phyloP scores from a whole-genome alignment of 2,329 filamentous ascomycete species.

The Onygenales sp. region DNA sequence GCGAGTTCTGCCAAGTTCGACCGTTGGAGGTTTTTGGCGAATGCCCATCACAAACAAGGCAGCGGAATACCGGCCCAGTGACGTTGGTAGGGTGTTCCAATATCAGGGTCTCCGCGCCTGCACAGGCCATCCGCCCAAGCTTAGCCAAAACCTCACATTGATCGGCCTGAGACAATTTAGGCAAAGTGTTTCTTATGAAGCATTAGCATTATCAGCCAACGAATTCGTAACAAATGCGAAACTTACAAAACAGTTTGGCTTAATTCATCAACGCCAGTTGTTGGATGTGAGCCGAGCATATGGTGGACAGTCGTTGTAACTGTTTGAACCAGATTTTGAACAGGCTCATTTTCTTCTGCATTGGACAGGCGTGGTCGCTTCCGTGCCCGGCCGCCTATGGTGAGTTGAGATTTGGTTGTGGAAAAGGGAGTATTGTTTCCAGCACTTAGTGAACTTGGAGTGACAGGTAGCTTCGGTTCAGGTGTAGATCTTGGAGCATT shows the following conservation, averaged over 20 bases:
- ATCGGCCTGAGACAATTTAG: constrained; percentile 37
- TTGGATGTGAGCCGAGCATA: constrained; percentile 26
- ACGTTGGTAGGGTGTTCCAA: constrained; percentile 19
- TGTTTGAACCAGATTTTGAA: constrained; percentile 17
- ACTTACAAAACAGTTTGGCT: constrained; percentile 42
- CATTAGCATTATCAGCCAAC: constrained; percentile 4
- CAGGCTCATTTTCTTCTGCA: constrained; percentile 26
- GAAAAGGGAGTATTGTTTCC: neutral
- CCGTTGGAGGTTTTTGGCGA: constrained; percentile 9
- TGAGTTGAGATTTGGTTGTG: constrained; percentile 4
- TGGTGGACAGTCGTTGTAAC: constrained; percentile 24
- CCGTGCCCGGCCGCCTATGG: constrained; percentile 16
- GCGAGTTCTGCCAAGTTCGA: constrained; percentile 10
- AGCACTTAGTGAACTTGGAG: neutral
- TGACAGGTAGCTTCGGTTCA: neutral
- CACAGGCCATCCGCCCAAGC: constrained; percentile 51
- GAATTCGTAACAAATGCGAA: neutral
- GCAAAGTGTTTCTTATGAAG: constrained; percentile 32
- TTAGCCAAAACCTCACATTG: constrained; percentile 46
- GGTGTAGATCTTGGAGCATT: neutral
- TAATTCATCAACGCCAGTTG: constrained; percentile 29
- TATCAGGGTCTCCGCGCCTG: constrained; percentile 39
- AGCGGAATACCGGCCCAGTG: constrained; percentile 19
- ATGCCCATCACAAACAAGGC: constrained; percentile 29
- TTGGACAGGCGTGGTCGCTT: constrained; percentile 27